These are phyloP conservation scores for Talaromyces sp. DNA, from an alignment of 2,329 filamentous ascomycete genomes.

Conservation along the genomic window DNA sequence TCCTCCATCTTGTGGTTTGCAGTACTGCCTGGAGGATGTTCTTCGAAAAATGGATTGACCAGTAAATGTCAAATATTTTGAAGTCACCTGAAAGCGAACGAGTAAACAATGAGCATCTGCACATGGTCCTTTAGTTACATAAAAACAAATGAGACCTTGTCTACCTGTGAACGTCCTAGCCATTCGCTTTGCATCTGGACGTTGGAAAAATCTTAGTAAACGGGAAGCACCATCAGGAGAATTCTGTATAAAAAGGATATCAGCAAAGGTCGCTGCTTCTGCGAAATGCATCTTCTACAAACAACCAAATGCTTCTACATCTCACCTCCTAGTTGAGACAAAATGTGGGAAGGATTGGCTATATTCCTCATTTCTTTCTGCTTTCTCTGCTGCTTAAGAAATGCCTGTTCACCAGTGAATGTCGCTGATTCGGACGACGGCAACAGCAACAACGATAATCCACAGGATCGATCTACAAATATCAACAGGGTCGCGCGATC, in stretches of 20 bases:
- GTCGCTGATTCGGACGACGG: background rate
- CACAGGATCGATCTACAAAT: background rate
- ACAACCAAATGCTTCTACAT: background rate
- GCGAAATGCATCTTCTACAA: background rate
- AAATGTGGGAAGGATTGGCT: background rate
- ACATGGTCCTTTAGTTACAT: no score
- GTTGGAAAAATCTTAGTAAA: background rate
- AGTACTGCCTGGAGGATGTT: background rate
- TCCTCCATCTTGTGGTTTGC: background rate
- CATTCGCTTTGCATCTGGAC: background rate
- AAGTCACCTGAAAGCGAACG: no score
- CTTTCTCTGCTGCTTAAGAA: background rate
- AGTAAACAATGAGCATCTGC: no score
- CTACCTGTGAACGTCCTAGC: background rate
- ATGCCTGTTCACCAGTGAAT: background rate
- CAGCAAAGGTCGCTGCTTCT: background rate
- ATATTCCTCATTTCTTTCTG: background rate
- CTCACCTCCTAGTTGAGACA: background rate
- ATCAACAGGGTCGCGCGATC: background rate
- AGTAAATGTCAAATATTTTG: background rate
- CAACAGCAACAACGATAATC: background rate
- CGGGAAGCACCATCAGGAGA: background rate
- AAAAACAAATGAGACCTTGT: background rate
- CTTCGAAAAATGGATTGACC: background rate
- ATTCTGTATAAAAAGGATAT: background rate